Conservation (phyloP, 2,329 filamentous ascomycete species). For the Arthrinium phaeospermum region DNA sequence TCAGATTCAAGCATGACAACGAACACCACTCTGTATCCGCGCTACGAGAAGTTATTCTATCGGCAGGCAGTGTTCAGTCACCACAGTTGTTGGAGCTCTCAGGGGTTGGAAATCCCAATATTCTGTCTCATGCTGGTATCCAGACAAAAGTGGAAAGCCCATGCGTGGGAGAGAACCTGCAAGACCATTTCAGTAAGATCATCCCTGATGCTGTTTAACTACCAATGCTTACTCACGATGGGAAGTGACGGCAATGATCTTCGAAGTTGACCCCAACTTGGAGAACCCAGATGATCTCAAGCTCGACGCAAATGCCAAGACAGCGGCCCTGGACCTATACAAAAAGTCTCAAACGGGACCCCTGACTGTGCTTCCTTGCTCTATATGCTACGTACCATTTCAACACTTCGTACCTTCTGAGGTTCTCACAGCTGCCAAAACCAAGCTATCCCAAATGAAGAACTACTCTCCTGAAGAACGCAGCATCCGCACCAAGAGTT, state of each 20-base stretch:
- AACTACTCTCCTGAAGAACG: conserved; percentile 32
- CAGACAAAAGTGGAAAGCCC: conserved; percentile 48
- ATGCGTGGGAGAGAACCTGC: conserved; percentile 55
- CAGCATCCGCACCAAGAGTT: conserved; percentile 39
- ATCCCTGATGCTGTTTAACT: no score
- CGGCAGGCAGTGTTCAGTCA: conserved; percentile 62
- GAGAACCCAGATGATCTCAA: conserved; percentile 48
- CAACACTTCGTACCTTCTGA: conserved; percentile 38
- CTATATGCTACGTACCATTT: conserved; percentile 50
- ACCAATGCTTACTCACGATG: not conserved
- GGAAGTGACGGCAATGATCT: conserved; percentile 42
- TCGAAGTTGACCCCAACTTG: conserved; percentile 50
- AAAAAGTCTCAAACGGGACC: conserved; percentile 37
- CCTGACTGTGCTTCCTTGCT: conserved; percentile 45
- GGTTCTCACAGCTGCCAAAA: conserved; percentile 30
- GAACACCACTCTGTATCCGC: conserved; percentile 40
- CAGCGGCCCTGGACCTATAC: conserved; percentile 42
- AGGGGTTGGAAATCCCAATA: conserved; percentile 57
- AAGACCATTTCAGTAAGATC: conserved; percentile 46
- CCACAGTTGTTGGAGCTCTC: conserved; percentile 67
- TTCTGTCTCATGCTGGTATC: conserved; percentile 50
- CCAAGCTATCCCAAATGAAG: conserved; percentile 30
- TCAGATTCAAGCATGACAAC: conserved; percentile 47
- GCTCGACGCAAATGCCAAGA: conserved; percentile 31
- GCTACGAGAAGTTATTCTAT: conserved; percentile 59